phyloP scores from a whole-genome alignment of 129 eudicot genomes.

The Pseudognaphalium luteoalbum region DNA sequence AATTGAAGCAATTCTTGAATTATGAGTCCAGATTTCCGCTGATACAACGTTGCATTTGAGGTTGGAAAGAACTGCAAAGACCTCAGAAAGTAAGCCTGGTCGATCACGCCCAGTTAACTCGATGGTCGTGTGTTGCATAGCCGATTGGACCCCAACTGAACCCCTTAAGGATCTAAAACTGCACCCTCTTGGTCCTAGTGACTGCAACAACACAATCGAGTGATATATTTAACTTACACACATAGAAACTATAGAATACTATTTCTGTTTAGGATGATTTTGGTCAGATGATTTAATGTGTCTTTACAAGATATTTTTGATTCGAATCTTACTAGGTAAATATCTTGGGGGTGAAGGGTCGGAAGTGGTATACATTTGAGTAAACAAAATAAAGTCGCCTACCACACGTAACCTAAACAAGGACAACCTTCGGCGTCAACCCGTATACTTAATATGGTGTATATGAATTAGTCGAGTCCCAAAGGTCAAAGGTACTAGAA shows the following conservation, averaged over 20 bases:
- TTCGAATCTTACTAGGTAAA: too few species aligned
- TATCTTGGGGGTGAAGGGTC: too few species aligned
- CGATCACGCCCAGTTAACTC: slow-evolving; percentile 81
- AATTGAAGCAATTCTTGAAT: slow-evolving; percentile 75
- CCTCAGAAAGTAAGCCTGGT: slow-evolving; percentile 83
- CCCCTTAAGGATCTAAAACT: slow-evolving; percentile 60
- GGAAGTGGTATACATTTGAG: too few species aligned
- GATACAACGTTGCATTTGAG: slow-evolving; percentile 73
- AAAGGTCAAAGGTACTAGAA: neutral
- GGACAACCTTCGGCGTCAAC: too few species aligned
- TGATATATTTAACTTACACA: neutral
- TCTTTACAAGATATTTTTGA: too few species aligned
- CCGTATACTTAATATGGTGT: neutral
- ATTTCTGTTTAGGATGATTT: neutral
- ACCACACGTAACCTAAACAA: too few species aligned
- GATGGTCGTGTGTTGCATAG: slow-evolving; percentile 59
- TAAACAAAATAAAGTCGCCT: too few species aligned
- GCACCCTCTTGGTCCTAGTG: slow-evolving; percentile 71
- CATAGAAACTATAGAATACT: neutral
- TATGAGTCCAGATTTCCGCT: slow-evolving; percentile 92
- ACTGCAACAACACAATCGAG: slow-evolving; percentile 34
- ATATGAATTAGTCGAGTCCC: neutral
- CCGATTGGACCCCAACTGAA: slow-evolving; percentile 71
- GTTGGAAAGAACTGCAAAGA: slow-evolving; percentile 74
- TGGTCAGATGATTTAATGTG: too few species aligned